Evolutionary conservation across 352 stramenopile species (phyloP), one percentile per base, ranked within the genome.

Genomic region (Pythium phragmitis): DNA sequence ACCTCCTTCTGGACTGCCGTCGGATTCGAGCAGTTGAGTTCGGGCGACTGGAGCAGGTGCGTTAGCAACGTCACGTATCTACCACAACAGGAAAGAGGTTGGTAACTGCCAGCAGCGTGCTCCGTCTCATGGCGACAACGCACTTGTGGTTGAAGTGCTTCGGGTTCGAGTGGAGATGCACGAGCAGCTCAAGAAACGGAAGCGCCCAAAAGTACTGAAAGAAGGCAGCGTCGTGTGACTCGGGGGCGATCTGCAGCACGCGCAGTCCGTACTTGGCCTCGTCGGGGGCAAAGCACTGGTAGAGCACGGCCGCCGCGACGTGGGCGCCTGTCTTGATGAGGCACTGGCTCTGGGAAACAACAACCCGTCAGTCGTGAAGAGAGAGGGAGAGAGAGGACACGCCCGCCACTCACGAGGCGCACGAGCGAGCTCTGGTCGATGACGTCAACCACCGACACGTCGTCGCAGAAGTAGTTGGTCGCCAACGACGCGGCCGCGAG

Each of bases 131-230:
- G 39, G 39, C 13, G 39, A 12, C 34, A 39, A 39, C 34, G 36
- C 53, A 89, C 82, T 84, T 88, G 53, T 74, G 71, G 66, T 89
- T 92, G 50, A 75, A 76, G 59, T 88, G 79, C 72, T 88, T 90
- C 41, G 77, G 68, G 42, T 70, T 90, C 11, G 85, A 85, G 65
- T 92, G 82, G 16, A 94, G 55, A 57, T 94, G 78, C 65, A 94
- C 80, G 16, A 94, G 74, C 49, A 90, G 63, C 72, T 94, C 85
- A n/a, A 94, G 70, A 63, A 90, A 94, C 23, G 85, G 73, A 30
- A 94, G 63, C 76, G 91, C 79, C 83, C 84, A 94, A 70, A 92
- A 92, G 66, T 92, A 92, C 80, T 94, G 86, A 55, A 92, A 94
- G 62, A 92, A 92, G 14, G 69, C 70, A 2, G 86, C 70, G 55